Base-by-base conservation (phyloP, 2,329 filamentous ascomycete species). In the Trichophyton schoenleinii region DNA sequence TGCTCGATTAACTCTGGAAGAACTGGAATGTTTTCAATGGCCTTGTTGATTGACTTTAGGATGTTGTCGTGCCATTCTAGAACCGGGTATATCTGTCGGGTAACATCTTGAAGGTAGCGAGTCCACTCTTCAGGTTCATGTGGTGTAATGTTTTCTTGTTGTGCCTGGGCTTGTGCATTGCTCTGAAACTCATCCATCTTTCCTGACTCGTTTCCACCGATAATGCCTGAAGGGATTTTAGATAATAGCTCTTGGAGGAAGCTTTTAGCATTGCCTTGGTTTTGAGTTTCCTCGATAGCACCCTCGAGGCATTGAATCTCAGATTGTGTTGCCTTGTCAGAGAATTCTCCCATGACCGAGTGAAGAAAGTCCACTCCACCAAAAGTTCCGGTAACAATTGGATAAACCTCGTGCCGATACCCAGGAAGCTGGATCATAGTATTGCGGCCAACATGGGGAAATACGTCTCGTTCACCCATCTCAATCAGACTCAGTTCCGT, bases 321-420 rank as follows among this genome's bases (percentile, higher is more conserved):
- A 64, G 89, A 94, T 72, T 96, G 91, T 34, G 87, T 91, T 63
- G 91, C 79, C 77, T 96, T 96, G 74, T 96, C 91, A 44, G 87
- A 88, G 59, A 96, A 84, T 67, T 86, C 83, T 60, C 83, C 83
- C 66, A 84, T 88, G 34, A 95, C 91, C 0, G 88, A 94, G 77
- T 95, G 90, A 63, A 96, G 78, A 76, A 96, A 96, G 70, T 96
- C 92, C 13, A 96, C 91, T 65, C 91, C 91, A 64, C 91, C 91
- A 73, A 96, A 96, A 5, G 91, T 96, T 63, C 92, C 91, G 0
- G 91, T 96, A 52, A 95, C 82, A 64, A 92, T 78, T 5, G 91
- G 91, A 68, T 88, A 96, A 63, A 96, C 88, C 3, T 80, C 70
- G 38, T 79, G 71, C 22, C 80, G 79, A 62, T 83, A 86, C 52